Evolutionary conservation across 371 early-diverging fungal genomes (phyloP), one percentile per base, ranked within the genome.

Genomic region (Globomyces sp.): DNA sequence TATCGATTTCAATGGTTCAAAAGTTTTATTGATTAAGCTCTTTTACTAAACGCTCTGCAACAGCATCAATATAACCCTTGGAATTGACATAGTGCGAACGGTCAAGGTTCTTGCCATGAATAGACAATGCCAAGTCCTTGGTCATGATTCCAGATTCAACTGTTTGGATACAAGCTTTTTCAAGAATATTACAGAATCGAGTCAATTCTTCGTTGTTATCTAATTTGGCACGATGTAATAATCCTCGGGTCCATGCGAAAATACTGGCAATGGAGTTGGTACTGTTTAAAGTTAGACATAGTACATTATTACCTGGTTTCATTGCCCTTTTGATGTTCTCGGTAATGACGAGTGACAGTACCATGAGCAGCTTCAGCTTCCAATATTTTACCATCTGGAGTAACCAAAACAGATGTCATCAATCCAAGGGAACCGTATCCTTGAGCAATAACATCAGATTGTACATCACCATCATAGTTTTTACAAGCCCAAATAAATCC

Each of bases 311-410:
- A 24, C 24, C 24, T 24, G 43, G 84, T 84, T 61, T 80, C 79
- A 36, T 68, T 55, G 61, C 84, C 80, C 85, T 96, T 91, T 78
- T 96, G 97, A 85, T 95, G 92, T 78, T 94, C 91, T 68, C 98
- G 88, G 88, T 89, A 98, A 77, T 98, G 98, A 61, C 98, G 89
- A 13, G 98, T 97, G 58, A 97, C 98, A 9, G 98, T 97, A 70
- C 95, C 98, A 80, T 97, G 98, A 40, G 98, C 98, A 57, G 98
- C 98, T 78, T 98, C 98, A 63, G 94, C 87, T 76, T 98, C 98
- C 66, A 93, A 78, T 8, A 96, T 94, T 80, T 90, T 87, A 63
- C 94, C 95, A 76, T 96, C 98, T 66, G 96, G 95, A 36, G 96
- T 93, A 59, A 93, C 80, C 51, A 98, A 87, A 39, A 93, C 92